Percentiles rank a stretch among this genome's conserved stretches.
Evolutionary conservation across 805 yeast genomes (phyloP).

Genomic region (Spathaspora sp.): DNA sequence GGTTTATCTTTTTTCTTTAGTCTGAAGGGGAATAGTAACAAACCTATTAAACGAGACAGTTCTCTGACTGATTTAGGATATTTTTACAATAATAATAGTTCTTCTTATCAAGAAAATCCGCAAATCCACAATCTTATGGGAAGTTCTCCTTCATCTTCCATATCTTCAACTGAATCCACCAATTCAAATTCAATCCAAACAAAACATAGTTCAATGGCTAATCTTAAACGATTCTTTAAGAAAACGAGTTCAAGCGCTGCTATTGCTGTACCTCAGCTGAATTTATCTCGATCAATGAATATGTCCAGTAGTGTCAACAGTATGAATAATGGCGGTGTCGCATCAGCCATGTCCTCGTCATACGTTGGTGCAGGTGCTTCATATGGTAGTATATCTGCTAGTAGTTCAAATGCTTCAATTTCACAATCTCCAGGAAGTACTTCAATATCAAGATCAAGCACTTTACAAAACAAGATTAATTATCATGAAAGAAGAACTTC

Average conservation of each 20-base stretch:
- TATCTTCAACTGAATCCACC: conserved; percentile 36
- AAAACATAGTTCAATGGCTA: conserved; percentile 77
- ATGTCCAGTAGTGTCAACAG: conserved; percentile 8
- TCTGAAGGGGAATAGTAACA: conserved; percentile 31
- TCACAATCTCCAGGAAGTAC: conserved; percentile 29
- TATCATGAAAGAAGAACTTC: conserved; percentile 35
- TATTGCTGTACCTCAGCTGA: conserved; percentile 13
- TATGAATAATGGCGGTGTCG: conserved; percentile 3
- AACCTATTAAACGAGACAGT: conserved; percentile 23
- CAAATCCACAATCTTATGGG: conserved; percentile 11
- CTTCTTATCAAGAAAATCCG: conserved; percentile 21
- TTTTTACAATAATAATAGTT: conserved; percentile 28
- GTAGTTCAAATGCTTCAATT: conserved; percentile 31
- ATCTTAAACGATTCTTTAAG: conserved; percentile 69
- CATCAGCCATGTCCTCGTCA: neutral
- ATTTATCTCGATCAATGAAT: conserved; percentile 20
- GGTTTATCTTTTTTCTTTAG: conserved; percentile 49
- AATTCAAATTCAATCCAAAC: conserved; percentile 28
- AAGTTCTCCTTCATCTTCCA: conserved; percentile 26
- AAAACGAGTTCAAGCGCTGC: conserved; percentile 19
- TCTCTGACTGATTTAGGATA: conserved; percentile 41
- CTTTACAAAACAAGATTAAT: conserved; percentile 26
- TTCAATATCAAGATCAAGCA: conserved; percentile 28
- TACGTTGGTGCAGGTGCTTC: conserved; percentile 14
- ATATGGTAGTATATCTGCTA: conserved; percentile 20